phyloP scores from a whole-genome alignment of 805 yeast genomes.

The Spathaspora hagerdaliae region DNA sequence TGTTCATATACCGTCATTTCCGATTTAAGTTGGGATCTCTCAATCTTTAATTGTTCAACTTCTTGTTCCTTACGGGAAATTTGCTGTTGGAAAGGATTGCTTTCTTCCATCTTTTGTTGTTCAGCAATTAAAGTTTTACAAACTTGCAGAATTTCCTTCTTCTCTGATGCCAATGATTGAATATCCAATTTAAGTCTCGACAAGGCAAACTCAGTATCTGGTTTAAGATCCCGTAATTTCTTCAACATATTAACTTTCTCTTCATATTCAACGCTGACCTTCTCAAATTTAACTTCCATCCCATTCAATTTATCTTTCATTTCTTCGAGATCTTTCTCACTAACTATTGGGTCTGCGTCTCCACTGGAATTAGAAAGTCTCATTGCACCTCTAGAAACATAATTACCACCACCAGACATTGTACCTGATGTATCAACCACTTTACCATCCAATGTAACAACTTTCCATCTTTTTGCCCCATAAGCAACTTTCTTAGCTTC shows the following conservation, averaged over 20 bases:
- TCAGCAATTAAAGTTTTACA: slow-evolving; percentile 40
- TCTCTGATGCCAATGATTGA: slow-evolving; percentile 53
- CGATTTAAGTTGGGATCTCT: slow-evolving; percentile 36
- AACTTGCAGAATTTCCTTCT: slow-evolving; percentile 41
- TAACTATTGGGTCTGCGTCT: slow-evolving; percentile 37
- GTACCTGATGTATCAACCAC: slow-evolving; percentile 92
- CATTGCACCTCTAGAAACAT: slow-evolving; percentile 74
- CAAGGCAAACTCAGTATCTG: slow-evolving; percentile 61
- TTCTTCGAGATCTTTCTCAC: slow-evolving; percentile 48
- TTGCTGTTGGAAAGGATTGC: slow-evolving; percentile 33
- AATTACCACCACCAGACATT: slow-evolving; percentile 92
- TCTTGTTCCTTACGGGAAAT: slow-evolving; percentile 26
- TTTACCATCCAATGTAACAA: slow-evolving; percentile 90
- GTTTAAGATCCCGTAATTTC: slow-evolving; percentile 59
- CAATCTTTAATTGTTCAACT: slow-evolving; percentile 13
- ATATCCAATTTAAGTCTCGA: slow-evolving; percentile 62
- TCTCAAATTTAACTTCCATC: slow-evolving; percentile 52
- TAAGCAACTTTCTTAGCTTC: slow-evolving; percentile 89
- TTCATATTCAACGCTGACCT: slow-evolving; percentile 45
- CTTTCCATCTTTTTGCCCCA: slow-evolving; percentile 75
- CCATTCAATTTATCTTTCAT: slow-evolving; percentile 49
- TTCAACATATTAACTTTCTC: slow-evolving; percentile 60
- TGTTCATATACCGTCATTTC: slow-evolving; percentile 54
- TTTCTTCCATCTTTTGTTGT: slow-evolving; percentile 26
- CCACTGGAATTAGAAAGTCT: slow-evolving; percentile 33